These are phyloP conservation scores for Metarhizium brunneum DNA, from an alignment of 2,329 filamentous ascomycete species.

Conservation along the genomic window DNA sequence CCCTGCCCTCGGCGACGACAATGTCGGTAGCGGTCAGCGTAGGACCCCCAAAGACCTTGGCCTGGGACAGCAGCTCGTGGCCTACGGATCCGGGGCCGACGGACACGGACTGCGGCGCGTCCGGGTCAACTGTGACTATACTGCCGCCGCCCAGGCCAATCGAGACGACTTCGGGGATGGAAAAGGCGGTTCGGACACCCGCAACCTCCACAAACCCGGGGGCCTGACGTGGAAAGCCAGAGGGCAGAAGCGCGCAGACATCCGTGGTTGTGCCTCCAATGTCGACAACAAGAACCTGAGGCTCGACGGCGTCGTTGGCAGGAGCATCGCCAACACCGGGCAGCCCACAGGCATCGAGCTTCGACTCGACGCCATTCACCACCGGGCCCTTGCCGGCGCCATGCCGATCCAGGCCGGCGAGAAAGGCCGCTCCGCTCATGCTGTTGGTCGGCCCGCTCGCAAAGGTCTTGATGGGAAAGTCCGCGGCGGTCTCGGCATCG, in stretches of 20 bases:
- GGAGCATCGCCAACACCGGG: background rate
- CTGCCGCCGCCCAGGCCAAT: conserved; percentile 48
- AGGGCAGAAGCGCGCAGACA: conserved; percentile 46
- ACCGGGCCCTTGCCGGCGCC: background rate
- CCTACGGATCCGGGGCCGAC: conserved; percentile 51
- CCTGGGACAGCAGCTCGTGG: conserved; percentile 35
- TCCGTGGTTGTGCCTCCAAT: conserved; percentile 55
- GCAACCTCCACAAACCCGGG: conserved; percentile 48
- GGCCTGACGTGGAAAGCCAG: conserved; percentile 51
- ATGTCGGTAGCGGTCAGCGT: conserved; percentile 45
- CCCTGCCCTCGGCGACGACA: conserved; percentile 27
- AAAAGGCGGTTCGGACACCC: conserved; percentile 50
- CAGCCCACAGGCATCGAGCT: conserved; percentile 1
- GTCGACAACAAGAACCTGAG: conserved; percentile 41
- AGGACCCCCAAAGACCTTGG: conserved; percentile 42
- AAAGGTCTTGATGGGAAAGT: conserved; percentile 43
- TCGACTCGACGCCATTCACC: background rate
- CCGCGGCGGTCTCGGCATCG: conserved; percentile 34
- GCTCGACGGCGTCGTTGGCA: conserved; percentile 8
- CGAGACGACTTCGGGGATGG: conserved; percentile 45
- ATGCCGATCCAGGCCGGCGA: conserved; percentile 34
- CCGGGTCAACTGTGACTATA: conserved; percentile 16
- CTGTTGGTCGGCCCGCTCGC: conserved; percentile 45
- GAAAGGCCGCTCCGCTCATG: conserved; percentile 42
- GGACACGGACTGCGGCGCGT: conserved; percentile 22